phyloP scores from a whole-genome alignment of 805 yeast species.

The Candida parachauliodes region DNA sequence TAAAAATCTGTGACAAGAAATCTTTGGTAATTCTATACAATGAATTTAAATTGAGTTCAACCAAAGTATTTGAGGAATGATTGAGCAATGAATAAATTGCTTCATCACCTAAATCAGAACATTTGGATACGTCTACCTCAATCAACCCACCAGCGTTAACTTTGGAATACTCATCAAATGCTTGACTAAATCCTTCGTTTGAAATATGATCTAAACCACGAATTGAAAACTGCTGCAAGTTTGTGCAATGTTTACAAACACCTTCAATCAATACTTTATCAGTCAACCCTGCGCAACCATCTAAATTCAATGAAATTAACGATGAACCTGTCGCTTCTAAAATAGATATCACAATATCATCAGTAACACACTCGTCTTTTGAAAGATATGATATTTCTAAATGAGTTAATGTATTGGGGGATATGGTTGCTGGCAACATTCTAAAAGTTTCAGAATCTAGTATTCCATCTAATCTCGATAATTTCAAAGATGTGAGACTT shows the following conservation, averaged over 20 bases:
- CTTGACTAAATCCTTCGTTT: constrained; percentile 56
- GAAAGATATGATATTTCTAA: constrained; percentile 70
- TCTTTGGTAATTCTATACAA: constrained; percentile 52
- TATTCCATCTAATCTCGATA: constrained; percentile 73
- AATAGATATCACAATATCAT: constrained; percentile 60
- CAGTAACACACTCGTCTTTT: constrained; percentile 61
- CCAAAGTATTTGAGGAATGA: constrained; percentile 64
- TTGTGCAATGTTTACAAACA: constrained; percentile 52
- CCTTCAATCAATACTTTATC: constrained; percentile 61
- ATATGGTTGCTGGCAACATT: constrained; percentile 59
- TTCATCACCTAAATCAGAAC: constrained; percentile 60
- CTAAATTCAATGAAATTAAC: constrained; percentile 55
- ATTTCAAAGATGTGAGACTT: constrained; percentile 50
- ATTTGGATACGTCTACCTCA: constrained; percentile 59
- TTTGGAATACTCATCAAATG: constrained; percentile 54
- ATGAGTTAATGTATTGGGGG: constrained; percentile 42
- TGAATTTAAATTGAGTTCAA: constrained; percentile 72
- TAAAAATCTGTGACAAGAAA: constrained; percentile 45
- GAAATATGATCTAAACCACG: constrained; percentile 61
- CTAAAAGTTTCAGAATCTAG: constrained; percentile 54
- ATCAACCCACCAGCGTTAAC: constrained; percentile 54
- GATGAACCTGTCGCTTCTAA: constrained; percentile 61
- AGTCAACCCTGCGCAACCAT: constrained; percentile 72
- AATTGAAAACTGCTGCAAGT: constrained; percentile 57
- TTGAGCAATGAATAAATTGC: constrained; percentile 56